phyloP scores from a whole-genome alignment of 768 basidiomycete species.

The Suillus decipiens region DNA sequence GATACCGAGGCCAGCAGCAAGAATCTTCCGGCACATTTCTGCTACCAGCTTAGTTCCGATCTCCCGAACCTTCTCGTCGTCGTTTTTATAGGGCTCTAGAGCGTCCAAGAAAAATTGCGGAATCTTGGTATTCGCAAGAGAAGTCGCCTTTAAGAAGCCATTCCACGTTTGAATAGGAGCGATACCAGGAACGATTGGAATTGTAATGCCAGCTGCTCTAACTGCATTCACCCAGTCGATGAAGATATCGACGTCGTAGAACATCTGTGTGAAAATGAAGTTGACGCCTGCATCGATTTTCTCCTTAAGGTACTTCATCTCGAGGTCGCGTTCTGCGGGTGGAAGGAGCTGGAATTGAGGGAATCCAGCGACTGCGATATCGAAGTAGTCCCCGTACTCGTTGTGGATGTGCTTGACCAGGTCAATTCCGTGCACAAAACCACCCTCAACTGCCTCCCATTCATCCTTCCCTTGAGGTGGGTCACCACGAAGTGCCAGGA shows the following conservation, averaged over 20 bases:
- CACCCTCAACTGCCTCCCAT: conserved; percentile 91
- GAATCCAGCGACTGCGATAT: conserved; percentile 92
- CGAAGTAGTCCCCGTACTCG: conserved; percentile 89
- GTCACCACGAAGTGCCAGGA: conserved; percentile 91
- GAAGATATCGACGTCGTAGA: conserved; percentile 92
- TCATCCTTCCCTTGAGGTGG: conserved; percentile 86
- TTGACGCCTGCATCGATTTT: conserved; percentile 89
- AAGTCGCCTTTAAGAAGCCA: conserved; percentile 85
- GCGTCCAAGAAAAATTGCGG: conserved; percentile 74
- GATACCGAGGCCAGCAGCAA: conserved; percentile 79
- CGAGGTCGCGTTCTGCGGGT: conserved; percentile 69
- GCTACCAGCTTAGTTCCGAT: conserved; percentile 94
- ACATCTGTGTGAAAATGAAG: conserved; percentile 99
- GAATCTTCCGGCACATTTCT: conserved; percentile 88
- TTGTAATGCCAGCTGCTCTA: conserved; percentile 81
- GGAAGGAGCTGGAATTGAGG: conserved; percentile 80
- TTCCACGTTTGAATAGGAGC: conserved; percentile 97
- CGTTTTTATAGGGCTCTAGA: conserved; percentile 84
- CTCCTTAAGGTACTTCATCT: conserved; percentile 85
- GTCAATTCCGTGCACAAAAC: conserved; percentile 89
- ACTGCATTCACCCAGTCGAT: conserved; percentile 86
- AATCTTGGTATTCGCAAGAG: conserved; percentile 74
- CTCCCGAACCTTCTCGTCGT: conserved; percentile 91
- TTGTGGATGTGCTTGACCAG: conserved; percentile 86
- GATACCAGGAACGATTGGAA: conserved; percentile 92